These are phyloP conservation scores for Malassezia japonica DNA, from an alignment of 1,284 basidiomycete species.

Conservation along the genomic window DNA sequence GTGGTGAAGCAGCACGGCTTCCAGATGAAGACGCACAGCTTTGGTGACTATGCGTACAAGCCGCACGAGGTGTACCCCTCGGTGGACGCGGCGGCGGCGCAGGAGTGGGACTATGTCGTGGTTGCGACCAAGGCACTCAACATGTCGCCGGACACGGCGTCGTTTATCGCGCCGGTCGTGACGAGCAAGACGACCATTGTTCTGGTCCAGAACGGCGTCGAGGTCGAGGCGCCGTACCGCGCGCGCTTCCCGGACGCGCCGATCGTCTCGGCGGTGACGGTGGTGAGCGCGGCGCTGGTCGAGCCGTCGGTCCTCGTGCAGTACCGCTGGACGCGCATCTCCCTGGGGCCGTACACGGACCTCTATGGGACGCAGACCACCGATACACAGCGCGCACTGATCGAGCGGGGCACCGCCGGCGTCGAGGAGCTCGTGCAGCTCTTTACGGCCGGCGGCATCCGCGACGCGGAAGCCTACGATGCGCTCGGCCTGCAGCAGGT, in stretches of 20 bases:
- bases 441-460: conserved; percentile 47
- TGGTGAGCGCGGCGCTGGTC: conserved; percentile 50
- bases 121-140: conserved; percentile 51
- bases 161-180: conserved; percentile 43
- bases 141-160: conserved; percentile 41
- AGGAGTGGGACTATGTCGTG: conserved; percentile 50
- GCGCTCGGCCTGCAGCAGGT: conserved; percentile 50
- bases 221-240: conserved; percentile 50
- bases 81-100: conserved; percentile 24
- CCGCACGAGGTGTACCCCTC: conserved; percentile 48
- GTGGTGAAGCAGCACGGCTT: conserved; percentile 47
- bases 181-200: conserved; percentile 39
- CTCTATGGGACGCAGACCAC: conserved; percentile 21
- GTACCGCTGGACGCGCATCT: conserved; percentile 52
- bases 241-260: conserved; percentile 42
- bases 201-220: conserved; percentile 52
- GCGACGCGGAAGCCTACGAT: conserved; percentile 49
- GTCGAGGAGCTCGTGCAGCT: conserved; percentile 36
- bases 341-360: conserved; percentile 49
- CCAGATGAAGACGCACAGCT: conserved; percentile 48
- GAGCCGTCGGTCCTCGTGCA: conserved; percentile 48
- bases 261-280: conserved; percentile 50
- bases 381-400: conserved; percentile 11
- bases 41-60: conserved; percentile 49
- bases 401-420: conserved; percentile 9